Conservation (phyloP, 1,284 basidiomycete genomes). For the Cryptococcus maquisensis region DNA sequence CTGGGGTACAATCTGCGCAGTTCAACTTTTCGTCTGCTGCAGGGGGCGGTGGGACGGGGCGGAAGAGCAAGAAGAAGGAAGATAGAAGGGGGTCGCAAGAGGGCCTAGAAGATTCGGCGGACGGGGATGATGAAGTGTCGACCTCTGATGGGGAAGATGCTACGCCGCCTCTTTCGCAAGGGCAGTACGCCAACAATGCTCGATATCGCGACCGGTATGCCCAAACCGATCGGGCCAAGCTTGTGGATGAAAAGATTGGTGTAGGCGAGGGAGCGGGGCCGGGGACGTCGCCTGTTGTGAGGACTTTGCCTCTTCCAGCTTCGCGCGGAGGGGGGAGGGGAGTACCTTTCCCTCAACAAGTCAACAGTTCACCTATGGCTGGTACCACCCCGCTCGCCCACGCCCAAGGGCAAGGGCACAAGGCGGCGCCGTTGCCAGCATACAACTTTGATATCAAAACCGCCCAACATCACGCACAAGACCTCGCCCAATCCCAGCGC, state of each 20-base stretch:
- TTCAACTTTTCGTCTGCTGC: not conserved
- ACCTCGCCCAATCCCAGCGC: slow-evolving; percentile 1
- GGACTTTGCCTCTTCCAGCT: not conserved
- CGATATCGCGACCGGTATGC: slow-evolving; percentile 31
- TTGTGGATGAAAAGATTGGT: slow-evolving; percentile 34
- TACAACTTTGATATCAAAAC: slow-evolving; percentile 14
- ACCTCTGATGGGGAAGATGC: slow-evolving; percentile 5
- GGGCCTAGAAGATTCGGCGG: slow-evolving; percentile 32
- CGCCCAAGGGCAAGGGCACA: not conserved
- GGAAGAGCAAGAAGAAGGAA: not conserved
- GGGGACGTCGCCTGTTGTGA: not conserved
- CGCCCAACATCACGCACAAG: not conserved
- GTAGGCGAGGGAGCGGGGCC: slow-evolving; percentile 1
- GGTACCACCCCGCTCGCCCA: not conserved
- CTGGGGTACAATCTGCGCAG: not conserved
- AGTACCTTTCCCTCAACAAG: not conserved
- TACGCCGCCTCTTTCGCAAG: not conserved
- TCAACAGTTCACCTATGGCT: not conserved
- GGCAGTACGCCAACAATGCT: slow-evolving; percentile 5
- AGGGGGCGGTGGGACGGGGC: not conserved
- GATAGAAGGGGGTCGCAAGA: slow-evolving; percentile 16
- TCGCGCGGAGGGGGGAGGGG: not conserved
- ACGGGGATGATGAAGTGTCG: slow-evolving; percentile 10
- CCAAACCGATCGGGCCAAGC: slow-evolving; percentile 30
- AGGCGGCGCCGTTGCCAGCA: slow-evolving; percentile 2